Base-by-base conservation (phyloP, 345 rosid species). In the Capsella bursapastoris region DNA sequence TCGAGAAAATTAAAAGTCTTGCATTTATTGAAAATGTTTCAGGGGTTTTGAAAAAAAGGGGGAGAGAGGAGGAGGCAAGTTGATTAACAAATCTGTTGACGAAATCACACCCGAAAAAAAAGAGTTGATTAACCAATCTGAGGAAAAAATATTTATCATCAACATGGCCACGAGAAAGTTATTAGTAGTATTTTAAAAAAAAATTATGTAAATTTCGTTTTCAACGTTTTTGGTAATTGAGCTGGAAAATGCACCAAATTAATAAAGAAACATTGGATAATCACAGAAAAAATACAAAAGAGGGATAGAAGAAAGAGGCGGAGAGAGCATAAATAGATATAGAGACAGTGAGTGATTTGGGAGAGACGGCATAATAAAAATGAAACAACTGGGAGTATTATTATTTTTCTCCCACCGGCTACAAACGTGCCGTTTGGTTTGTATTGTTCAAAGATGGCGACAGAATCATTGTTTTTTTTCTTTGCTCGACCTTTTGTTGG, bases 81-180 rank as follows among this genome's bases (percentile, higher is more conserved):
- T 43, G 67, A 63, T 70, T 51, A 75, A 71, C 82, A 55, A 68
- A 76, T 63, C 5, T 69, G 74, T 76, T 69, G 75, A 76, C 75
- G 3, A 15, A n/a, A 47, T 7, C 8, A 22, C 40, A 5, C 31
- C 31, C 2, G 0, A 22, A 22, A 22, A 22, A 22, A 22, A 16
- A 8, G 27, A 69, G 75, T 71, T 69, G 79, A 15, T 69, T 38
- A 62, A 37, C 65, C 58, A 75, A 68, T 12, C 16, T 52, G 5
- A 22, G 31, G 10, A 51, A 67, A 38, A 9, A 6, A 34, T 34
- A 34, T 8, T 34, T 6, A 9, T 12, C 40, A 47, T 58, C 27
- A 62, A 80, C 28, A 71, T 65, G 45, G 62, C 37, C 68, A 40
- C 25, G 64, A 41, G 28, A 60, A 59, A 68, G 31, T 51, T 22